A percentile compares a stretch with the other conserved stretches of the same genome.
Conservation (phyloP, 306 rosid genomes). For the Cucurbita ficifolia region DNA sequence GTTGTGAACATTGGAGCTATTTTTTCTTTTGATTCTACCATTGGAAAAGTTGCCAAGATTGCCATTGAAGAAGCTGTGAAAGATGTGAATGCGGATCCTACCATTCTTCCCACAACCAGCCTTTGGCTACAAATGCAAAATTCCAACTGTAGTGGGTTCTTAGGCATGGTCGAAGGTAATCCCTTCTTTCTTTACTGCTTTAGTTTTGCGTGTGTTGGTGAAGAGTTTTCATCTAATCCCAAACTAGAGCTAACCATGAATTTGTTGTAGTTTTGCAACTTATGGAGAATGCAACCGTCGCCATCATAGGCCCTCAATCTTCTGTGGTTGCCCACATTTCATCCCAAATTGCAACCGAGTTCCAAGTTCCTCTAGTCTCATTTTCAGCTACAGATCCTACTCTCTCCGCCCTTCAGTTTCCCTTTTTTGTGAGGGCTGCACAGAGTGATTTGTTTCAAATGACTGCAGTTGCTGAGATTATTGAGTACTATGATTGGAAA, state of each 20-base stretch:
- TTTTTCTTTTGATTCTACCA: slow-evolving; percentile 48
- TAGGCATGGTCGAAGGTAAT: slow-evolving; percentile 75
- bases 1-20: slow-evolving; percentile 61
- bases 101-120: slow-evolving; percentile 41
- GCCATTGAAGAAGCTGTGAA: slow-evolving; percentile 73
- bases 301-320: slow-evolving; percentile 88
- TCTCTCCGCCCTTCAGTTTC: slow-evolving; percentile 65
- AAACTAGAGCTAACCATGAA: neutral
- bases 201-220: neutral
- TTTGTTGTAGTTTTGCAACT: slow-evolving; percentile 58
- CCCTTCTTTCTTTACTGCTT: neutral
- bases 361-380: slow-evolving; percentile 68
- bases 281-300: slow-evolving; percentile 69
- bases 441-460: slow-evolving; percentile 72
- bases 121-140: slow-evolving; percentile 27
- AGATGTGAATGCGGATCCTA: slow-evolving; percentile 62
- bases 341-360: slow-evolving; percentile 81
- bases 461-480: slow-evolving; percentile 68
- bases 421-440: slow-evolving; percentile 71
- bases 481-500: slow-evolving; percentile 68
- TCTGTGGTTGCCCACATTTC: slow-evolving; percentile 80
- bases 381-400: slow-evolving; percentile 94
- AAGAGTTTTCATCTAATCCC: neutral
- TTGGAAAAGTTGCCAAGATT: slow-evolving; percentile 68
- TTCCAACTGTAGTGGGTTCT: slow-evolving; percentile 76